Conservation (phyloP, 2,329 filamentous ascomycete genomes). For the Calonectria multiphialidica region DNA sequence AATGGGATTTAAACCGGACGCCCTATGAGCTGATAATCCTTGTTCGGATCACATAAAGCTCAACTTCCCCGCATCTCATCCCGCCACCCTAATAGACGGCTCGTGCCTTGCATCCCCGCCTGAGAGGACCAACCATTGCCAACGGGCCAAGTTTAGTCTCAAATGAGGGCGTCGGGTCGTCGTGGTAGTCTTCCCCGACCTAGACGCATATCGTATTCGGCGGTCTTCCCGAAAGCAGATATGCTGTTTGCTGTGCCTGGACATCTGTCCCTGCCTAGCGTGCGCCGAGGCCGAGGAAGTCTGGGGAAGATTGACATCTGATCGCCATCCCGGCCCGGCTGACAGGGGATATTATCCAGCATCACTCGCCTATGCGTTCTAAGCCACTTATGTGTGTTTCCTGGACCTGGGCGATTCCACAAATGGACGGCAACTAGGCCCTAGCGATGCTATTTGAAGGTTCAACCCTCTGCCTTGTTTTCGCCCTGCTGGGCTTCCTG, state of each 20-base stretch:
- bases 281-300: conserved; percentile 18
- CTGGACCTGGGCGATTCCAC: background rate
- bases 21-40: background rate
- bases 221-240: background rate
- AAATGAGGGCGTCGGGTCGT: background rate
- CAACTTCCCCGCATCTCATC: conserved; percentile 17
- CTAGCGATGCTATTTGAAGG: background rate
- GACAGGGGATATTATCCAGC: background rate
- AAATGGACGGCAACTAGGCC: background rate
- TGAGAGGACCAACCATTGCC: background rate
- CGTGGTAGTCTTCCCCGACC: conserved; percentile 3
- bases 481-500: conserved; percentile 1
- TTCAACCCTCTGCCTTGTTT: background rate
- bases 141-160: background rate
- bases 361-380: background rate
- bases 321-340: background rate
- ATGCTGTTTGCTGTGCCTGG: conserved; percentile 8
- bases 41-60: background rate
- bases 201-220: conserved; percentile 19
- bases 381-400: background rate
- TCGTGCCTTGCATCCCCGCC: conserved; percentile 16
- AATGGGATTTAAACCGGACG: background rate
- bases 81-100: background rate
- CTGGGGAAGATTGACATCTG: conserved; percentile 19
- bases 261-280: background rate